A percentile compares a stretch with the other conserved stretches of the same genome.
These are phyloP conservation scores for Orychophragmus violaceus DNA, from an alignment of 345 rosid genomes.

Conservation along the genomic window DNA sequence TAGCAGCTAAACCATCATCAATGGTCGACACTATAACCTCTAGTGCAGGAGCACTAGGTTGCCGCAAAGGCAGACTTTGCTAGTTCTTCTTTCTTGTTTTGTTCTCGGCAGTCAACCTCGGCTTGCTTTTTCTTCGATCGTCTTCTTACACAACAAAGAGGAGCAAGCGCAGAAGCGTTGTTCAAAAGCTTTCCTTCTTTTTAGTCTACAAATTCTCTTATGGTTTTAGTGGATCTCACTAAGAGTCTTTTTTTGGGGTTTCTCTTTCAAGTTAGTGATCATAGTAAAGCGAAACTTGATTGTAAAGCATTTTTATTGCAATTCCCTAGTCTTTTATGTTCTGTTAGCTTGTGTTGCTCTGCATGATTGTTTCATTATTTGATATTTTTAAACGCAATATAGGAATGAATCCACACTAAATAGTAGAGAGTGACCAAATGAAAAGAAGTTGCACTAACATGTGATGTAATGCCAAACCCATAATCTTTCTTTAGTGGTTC, in stretches of 20 bases:
- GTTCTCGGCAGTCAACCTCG: constrained; percentile 54
- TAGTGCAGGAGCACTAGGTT: constrained; percentile 64
- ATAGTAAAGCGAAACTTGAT: constrained; percentile 4
- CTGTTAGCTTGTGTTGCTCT: neutral
- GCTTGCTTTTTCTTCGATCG: constrained; percentile 45
- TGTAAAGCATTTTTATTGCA: constrained; percentile 9
- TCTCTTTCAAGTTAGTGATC: constrained; percentile 15
- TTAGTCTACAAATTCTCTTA: neutral
- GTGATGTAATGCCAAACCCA: constrained; percentile 4
- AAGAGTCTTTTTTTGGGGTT: constrained; percentile 8
- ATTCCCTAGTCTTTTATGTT: neutral
- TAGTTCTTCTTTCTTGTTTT: constrained; percentile 24
- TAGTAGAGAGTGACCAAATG: neutral
- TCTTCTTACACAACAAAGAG: constrained; percentile 20
- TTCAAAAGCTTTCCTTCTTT: constrained; percentile 14
- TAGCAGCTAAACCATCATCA: constrained; percentile 85
- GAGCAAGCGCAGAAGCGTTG: constrained; percentile 80
- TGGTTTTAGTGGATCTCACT: constrained; percentile 28
- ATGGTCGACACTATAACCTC: constrained; percentile 70
- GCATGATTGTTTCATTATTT: neutral
- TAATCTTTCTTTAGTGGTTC: constrained; percentile 7
- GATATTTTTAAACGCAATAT: too few species aligned
- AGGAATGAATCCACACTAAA: neutral
- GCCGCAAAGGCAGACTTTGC: constrained; percentile 58
- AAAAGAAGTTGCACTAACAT: neutral